Evolutionary conservation across 2,329 filamentous ascomycete species (phyloP).

Genomic region (Fusarium incarnatum): DNA sequence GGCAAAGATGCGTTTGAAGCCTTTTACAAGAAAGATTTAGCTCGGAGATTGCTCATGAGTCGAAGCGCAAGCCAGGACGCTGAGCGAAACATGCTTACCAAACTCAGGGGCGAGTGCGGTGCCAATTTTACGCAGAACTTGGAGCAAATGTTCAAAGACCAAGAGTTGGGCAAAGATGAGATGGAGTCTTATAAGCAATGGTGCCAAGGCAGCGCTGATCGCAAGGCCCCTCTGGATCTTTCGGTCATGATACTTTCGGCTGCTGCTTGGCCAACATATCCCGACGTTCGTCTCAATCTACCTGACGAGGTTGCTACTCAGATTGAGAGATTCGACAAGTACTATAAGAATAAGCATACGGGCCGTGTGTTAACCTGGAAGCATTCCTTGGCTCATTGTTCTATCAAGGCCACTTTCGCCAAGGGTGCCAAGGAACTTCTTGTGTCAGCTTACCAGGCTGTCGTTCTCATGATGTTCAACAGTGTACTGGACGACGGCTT

Average conservation of each 20-base stretch:
- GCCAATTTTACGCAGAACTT: conserved; percentile 95
- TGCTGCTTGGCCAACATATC: conserved; percentile 92
- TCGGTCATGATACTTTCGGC: conserved; percentile 91
- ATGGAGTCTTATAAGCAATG: conserved; percentile 87
- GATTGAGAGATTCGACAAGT: conserved; percentile 82
- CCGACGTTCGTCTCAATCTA: conserved; percentile 77
- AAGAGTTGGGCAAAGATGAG: conserved; percentile 91
- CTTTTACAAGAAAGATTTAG: conserved; percentile 98
- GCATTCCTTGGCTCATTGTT: conserved; percentile 90
- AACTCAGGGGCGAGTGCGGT: conserved; percentile 92
- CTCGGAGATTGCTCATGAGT: conserved; percentile 88
- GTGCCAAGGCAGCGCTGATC: conserved; percentile 63
- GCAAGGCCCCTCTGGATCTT: conserved; percentile 68
- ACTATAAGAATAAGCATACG: conserved; percentile 91
- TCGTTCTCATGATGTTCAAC: conserved; percentile 93
- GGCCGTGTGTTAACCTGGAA: conserved; percentile 92
- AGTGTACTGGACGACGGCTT: conserved; percentile 68
- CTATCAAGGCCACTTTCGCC: conserved; percentile 83
- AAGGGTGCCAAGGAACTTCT: conserved; percentile 88
- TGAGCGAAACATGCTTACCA: conserved; percentile 93
- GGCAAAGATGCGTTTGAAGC: conserved; percentile 98
- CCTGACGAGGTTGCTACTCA: conserved; percentile 81
- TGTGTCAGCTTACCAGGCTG: conserved; percentile 91
- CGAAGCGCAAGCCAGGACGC: conserved; percentile 94
- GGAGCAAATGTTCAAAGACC: conserved; percentile 99